phyloP scores from a whole-genome alignment of 495 filamentous ascomycete genomes.

The Trichoderma virens region DNA sequence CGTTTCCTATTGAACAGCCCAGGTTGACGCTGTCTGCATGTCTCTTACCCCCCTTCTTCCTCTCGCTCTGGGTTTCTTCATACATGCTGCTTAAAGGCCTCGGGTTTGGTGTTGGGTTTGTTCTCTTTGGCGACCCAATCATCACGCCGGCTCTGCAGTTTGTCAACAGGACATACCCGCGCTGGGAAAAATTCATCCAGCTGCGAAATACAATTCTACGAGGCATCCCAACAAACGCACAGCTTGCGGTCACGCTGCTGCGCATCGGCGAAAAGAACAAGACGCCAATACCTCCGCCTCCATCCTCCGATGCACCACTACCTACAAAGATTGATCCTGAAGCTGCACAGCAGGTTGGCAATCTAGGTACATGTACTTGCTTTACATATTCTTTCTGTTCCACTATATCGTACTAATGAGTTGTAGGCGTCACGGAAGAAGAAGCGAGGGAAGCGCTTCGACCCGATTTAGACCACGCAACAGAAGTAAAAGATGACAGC shows the following conservation, averaged over 20 bases:
- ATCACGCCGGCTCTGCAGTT: slow-evolving; percentile 49
- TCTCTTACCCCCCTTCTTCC: slow-evolving; percentile 48
- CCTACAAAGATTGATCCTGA: slow-evolving; percentile 40
- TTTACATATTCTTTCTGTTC: not conserved
- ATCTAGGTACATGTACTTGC: slow-evolving; percentile 18
- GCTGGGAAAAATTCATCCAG: slow-evolving; percentile 63
- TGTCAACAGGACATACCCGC: slow-evolving; percentile 57
- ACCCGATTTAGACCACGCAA: slow-evolving; percentile 27
- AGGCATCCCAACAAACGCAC: slow-evolving; percentile 83
- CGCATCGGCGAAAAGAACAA: slow-evolving; percentile 80
- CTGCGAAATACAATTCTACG: slow-evolving; percentile 61
- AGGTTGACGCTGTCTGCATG: slow-evolving; percentile 56
- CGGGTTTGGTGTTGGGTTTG: slow-evolving; percentile 59
- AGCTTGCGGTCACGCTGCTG: slow-evolving; percentile 76
- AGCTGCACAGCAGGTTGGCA: slow-evolving; percentile 34
- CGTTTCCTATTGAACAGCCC: slow-evolving; percentile 58
- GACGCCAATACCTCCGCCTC: slow-evolving; percentile 74
- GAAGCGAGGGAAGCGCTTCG: slow-evolving; percentile 39
- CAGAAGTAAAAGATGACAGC: slow-evolving; percentile 25
- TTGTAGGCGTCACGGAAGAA: slow-evolving; percentile 28
- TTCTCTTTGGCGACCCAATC: slow-evolving; percentile 76
- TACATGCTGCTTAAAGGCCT: slow-evolving; percentile 66
- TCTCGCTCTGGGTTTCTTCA: slow-evolving; percentile 56
- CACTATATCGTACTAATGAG: slow-evolving; percentile 10
- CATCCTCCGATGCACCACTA: slow-evolving; percentile 46